phyloP scores from a whole-genome alignment of 1,139 yeast genomes.

The Pichia sp. region DNA sequence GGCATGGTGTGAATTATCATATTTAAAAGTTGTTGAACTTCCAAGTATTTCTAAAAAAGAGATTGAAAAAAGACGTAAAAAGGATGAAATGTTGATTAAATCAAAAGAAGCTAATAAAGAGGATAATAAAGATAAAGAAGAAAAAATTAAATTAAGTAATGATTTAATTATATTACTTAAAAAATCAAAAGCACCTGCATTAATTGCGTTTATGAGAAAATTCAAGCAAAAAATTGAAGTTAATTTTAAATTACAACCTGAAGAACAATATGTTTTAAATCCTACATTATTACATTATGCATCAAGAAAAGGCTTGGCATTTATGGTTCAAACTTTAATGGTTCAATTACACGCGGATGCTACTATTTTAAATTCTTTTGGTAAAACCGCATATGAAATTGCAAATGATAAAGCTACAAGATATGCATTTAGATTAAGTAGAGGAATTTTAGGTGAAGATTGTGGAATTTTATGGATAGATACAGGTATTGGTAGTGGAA shows the following conservation, averaged over 20 bases:
- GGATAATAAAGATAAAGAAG: slow-evolving; percentile 30
- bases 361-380: slow-evolving; percentile 41
- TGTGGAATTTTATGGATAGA: slow-evolving; percentile 44
- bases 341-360: slow-evolving; percentile 70
- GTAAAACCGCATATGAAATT: slow-evolving; percentile 61
- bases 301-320: slow-evolving; percentile 57
- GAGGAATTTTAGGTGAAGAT: slow-evolving; percentile 53
- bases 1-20: slow-evolving; percentile 77
- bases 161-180: slow-evolving; percentile 58
- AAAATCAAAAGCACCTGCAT: slow-evolving; percentile 72
- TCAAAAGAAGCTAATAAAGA: slow-evolving; percentile 19
- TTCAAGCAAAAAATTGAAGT: slow-evolving; percentile 51
- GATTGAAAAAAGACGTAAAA: slow-evolving; percentile 29
- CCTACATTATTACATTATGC: slow-evolving; percentile 84
- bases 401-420: slow-evolving; percentile 40
- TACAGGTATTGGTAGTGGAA: slow-evolving; percentile 62
- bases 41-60: slow-evolving; percentile 43
- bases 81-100: slow-evolving; percentile 27
- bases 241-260: slow-evolving; percentile 48
- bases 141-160: slow-evolving; percentile 36
- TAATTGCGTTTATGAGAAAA: slow-evolving; percentile 56
- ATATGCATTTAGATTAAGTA: slow-evolving; percentile 61
- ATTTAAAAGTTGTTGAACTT: slow-evolving; percentile 47
- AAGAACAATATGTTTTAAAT: slow-evolving; percentile 41
- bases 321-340: slow-evolving; percentile 62